phyloP scores from a whole-genome alignment of 371 early-diverging fungal species.

The Circinella minor region DNA sequence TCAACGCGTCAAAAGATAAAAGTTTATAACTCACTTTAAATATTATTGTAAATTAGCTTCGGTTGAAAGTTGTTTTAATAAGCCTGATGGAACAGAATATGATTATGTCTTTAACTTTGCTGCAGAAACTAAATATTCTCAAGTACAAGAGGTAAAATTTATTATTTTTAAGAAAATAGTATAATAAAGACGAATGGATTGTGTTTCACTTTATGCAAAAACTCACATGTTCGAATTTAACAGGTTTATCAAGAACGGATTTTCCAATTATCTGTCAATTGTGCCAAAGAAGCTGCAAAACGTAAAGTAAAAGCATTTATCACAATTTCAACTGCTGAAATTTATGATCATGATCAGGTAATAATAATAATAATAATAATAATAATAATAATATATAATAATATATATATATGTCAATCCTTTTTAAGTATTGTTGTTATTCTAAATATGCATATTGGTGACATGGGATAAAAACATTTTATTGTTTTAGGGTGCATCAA shows the following conservation, averaged over 20 bases:
- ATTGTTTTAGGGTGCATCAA: constrained; percentile 62
- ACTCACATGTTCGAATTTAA: neutral
- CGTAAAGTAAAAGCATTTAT: constrained; percentile 76
- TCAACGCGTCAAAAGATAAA: too few species aligned
- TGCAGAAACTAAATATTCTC: constrained; percentile 91
- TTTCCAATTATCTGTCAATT: constrained; percentile 69
- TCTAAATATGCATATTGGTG: neutral
- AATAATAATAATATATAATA: too few species aligned
- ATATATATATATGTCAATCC: too few species aligned
- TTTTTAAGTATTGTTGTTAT: too few species aligned
- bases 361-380: neutral
- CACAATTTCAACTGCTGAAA: constrained; percentile 86
- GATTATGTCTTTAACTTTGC: constrained; percentile 93
- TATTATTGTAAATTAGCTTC: constrained; percentile 48
- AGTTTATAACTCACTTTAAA: too few species aligned
- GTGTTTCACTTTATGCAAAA: neutral
- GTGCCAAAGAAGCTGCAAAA: constrained; percentile 85
- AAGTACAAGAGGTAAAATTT: constrained; percentile 69
- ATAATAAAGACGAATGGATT: too few species aligned
- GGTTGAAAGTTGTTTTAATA: constrained; percentile 73
- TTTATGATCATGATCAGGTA: constrained; percentile 83
- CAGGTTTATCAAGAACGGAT: constrained; percentile 89
- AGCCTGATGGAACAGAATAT: constrained; percentile 68
- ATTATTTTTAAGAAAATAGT: too few species aligned
- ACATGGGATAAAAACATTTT: neutral